phyloP scores from a whole-genome alignment of 192 early-diverging fungal species.

The Coemansia sp. region DNA sequence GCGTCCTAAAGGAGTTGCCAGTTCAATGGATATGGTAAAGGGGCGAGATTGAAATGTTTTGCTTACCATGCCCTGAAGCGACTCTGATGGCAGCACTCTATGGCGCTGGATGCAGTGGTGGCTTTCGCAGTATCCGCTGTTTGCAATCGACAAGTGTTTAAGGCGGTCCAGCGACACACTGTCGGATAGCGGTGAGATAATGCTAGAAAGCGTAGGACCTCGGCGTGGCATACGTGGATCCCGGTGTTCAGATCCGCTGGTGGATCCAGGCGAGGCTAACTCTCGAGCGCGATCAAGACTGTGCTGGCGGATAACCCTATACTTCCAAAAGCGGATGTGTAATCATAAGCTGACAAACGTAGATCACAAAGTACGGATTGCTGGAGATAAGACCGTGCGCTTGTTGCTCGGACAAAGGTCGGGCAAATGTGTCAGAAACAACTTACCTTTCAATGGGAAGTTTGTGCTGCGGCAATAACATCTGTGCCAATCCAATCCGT shows the following conservation, averaged over 20 bases:
- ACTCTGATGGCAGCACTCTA: conserved; percentile 40
- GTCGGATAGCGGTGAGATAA: conserved; percentile 28
- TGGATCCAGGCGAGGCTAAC: conserved; percentile 8
- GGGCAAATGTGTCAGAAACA: not conserved
- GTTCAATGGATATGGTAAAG: too few relatives aligned
- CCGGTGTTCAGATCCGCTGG: conserved; percentile 2
- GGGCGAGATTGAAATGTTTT: not conserved
- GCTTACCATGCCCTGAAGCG: conserved; percentile 48
- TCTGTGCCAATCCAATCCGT: conserved; percentile 27
- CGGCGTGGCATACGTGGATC: conserved; percentile 12
- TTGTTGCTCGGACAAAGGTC: too few relatives aligned
- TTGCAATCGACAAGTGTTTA: conserved; percentile 18
- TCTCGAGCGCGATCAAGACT: conserved; percentile 31
- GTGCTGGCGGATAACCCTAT: conserved; percentile 45
- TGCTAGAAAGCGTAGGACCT: not conserved
- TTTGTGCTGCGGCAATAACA: conserved; percentile 33
- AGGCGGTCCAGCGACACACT: conserved; percentile 33
- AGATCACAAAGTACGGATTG: too few relatives aligned
- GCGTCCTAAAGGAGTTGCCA: not conserved
- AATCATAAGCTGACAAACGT: too few relatives aligned
- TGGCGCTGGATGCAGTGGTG: conserved; percentile 54
- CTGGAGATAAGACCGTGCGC: not conserved
- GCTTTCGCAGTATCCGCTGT: conserved; percentile 46
- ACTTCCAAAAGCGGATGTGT: not conserved
- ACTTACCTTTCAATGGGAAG: conserved; percentile 47